Base-by-base conservation (phyloP, 2,329 filamentous ascomycete genomes). In the Talaromyces funiculosus region DNA sequence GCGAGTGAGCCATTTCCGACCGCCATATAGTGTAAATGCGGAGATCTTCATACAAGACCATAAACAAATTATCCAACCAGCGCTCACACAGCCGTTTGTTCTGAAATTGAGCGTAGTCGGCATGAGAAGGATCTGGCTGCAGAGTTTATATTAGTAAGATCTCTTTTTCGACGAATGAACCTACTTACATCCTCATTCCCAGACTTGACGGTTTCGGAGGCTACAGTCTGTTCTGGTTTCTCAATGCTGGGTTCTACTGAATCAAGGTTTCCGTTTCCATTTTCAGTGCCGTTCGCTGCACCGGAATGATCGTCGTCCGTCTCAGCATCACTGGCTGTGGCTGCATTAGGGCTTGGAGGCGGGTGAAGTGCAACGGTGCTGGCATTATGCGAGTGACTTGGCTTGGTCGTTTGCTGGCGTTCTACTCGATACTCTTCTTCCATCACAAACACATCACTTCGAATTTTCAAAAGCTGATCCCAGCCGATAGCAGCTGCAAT, bases 1-100 rank as follows among this genome's bases (percentile, higher is more conserved):
- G 88, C 72, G 92, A 97, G 73, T 97, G 93, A 0, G 92, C 90
- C 86, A 97, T 94, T 74, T 99, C 94, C 0, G 94, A 97, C 60
- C 94, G 88, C 94, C 94, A 99, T 74, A 99, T 99, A 12, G 94
- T 99, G 80, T 99, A 99, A 49, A 99, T 93, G 54, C 94, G 90
- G 18, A 99, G 83, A 71, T 99, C 94, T 75, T 99, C 94, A 73
- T 99, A 99, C 2, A 99, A 83, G 0, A 97, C 94, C 94, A 99
- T 99, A 79, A 99, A 99, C 22, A 99, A 83, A 69, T 96, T 97
- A 76, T 99, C 94, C 2, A 99, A 84, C 94, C 94, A 99, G 67
- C 94, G 87, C 76, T 99, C 94, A 71, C 94, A 99, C 1, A 99
- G 84, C 0, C 94, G 88, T 79, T 99, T 99, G 76, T 97, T 96